phyloP scores from a whole-genome alignment of 306 rosid species.

The Arachis hypogaea region DNA sequence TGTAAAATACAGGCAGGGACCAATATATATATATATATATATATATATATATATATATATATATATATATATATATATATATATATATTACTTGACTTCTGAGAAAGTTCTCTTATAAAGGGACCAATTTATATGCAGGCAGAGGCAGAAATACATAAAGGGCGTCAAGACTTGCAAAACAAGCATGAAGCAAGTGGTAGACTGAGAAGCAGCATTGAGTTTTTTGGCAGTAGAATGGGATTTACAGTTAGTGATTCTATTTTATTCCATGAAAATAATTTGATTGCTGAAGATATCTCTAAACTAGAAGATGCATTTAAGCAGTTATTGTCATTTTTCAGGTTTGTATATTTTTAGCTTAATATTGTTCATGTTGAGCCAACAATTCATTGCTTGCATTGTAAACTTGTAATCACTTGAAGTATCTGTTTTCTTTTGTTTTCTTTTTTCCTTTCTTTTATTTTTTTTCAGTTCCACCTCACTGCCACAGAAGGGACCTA shows the following conservation, averaged over 20 bases:
- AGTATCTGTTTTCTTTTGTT: not conserved
- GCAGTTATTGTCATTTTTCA: slow-evolving; percentile 71
- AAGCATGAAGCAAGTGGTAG: slow-evolving; percentile 89
- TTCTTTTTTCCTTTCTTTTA: not conserved
- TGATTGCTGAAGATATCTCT: slow-evolving; percentile 82
- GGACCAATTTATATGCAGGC: slow-evolving; percentile 56
- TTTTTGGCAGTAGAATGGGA: slow-evolving; percentile 72
- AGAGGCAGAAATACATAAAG: slow-evolving; percentile 73
- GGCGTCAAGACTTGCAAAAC: slow-evolving; percentile 91
- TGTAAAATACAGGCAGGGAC: too few relatives aligned
- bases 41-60: too few relatives aligned
- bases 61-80: too few relatives aligned
- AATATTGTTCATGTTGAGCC: slow-evolving; percentile 26
- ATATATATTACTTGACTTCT: not conserved
- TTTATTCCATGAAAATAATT: slow-evolving; percentile 66
- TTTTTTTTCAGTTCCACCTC: not conserved
- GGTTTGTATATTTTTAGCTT: slow-evolving; percentile 57
- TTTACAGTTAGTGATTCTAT: slow-evolving; percentile 74
- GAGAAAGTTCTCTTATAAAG: too few relatives aligned
- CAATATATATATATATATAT: too few relatives aligned
- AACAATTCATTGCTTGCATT: slow-evolving; percentile 26
- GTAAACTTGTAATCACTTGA: too few relatives aligned
- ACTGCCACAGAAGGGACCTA: not conserved
- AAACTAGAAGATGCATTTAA: slow-evolving; percentile 90
- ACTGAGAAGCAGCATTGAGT: slow-evolving; percentile 76